phyloP scores from a whole-genome alignment of 2,329 filamentous ascomycete genomes.

The Ascochyta rabiei region DNA sequence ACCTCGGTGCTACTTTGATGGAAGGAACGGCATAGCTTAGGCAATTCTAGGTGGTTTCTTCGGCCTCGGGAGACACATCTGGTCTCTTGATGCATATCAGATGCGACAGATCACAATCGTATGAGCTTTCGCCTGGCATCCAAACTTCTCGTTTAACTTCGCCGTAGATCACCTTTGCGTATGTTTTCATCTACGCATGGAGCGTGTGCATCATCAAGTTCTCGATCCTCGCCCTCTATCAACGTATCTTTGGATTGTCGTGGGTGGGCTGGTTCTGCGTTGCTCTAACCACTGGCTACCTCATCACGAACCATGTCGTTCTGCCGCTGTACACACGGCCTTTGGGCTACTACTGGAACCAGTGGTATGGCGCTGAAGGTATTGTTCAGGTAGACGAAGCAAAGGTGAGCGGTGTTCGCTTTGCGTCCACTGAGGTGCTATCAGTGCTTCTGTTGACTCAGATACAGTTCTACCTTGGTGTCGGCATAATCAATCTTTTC shows the following conservation, averaged over 20 bases:
- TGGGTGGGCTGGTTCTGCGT: constrained; percentile 31
- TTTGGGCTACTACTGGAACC: constrained; percentile 28
- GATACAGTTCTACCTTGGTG: constrained; percentile 30
- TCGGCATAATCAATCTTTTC: constrained; percentile 34
- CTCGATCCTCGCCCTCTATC: constrained; percentile 34
- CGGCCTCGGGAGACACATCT: constrained; percentile 36
- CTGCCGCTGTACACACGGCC: constrained; percentile 27
- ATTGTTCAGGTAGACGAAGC: constrained; percentile 26
- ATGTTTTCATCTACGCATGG: constrained; percentile 36
- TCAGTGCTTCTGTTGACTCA: not conserved
- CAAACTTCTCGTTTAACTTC: not conserved
- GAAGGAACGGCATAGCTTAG: not conserved
- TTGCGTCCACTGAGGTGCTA: too few relatives aligned
- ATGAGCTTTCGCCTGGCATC: not conserved
- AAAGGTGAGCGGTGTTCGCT: constrained; percentile 13
- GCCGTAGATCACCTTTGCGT: constrained; percentile 34
- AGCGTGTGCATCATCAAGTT: constrained; percentile 35
- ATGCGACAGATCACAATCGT: constrained; percentile 36
- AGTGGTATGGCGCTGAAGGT: constrained; percentile 26
- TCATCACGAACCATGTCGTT: constrained; percentile 29
- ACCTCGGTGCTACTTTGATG: too few relatives aligned
- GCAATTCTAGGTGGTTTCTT: constrained; percentile 23
- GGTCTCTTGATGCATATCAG: constrained; percentile 26
- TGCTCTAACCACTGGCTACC: constrained; percentile 23
- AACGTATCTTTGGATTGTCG: constrained; percentile 35